Conservation (phyloP, 73 alveolate genomes). For the Paramecium biaurelia region DNA sequence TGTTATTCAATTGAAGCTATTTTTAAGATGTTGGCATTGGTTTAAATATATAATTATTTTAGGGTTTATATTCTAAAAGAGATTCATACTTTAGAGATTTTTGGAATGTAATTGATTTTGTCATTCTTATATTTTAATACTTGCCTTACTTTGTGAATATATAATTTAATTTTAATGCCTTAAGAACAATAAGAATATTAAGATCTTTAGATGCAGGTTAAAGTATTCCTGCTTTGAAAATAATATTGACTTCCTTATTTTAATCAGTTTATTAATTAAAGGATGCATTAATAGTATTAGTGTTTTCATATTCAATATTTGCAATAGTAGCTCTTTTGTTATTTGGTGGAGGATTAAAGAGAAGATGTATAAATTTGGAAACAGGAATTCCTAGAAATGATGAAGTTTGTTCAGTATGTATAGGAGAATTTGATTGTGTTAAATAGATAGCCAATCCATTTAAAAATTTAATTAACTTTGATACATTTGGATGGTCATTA, state of each 20-base stretch:
- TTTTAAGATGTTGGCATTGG: slow-evolving; percentile 61
- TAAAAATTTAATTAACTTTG: slow-evolving; percentile 35
- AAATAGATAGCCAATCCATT: slow-evolving; percentile 55
- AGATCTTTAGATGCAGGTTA: slow-evolving; percentile 97
- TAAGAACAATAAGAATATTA: slow-evolving; percentile 93
- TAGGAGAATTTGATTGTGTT: slow-evolving; percentile 35
- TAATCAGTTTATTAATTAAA: slow-evolving; percentile 87
- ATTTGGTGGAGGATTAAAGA: slow-evolving; percentile 85
- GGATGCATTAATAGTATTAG: slow-evolving; percentile 86
- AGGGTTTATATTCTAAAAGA: slow-evolving; percentile 85
- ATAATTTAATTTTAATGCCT: slow-evolving; percentile 74
- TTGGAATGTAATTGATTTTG: slow-evolving; percentile 78
- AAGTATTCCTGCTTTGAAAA: slow-evolving; percentile 89
- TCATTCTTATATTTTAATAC: slow-evolving; percentile 73
- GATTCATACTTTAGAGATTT: slow-evolving; percentile 73
- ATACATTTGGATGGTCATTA: slow-evolving; percentile 67
- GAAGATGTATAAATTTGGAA: slow-evolving; percentile 75
- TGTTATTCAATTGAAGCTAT: slow-evolving; percentile 55
- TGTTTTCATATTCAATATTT: slow-evolving; percentile 88
- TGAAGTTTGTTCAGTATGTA: neutral
- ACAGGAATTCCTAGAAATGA: neutral
- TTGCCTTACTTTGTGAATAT: slow-evolving; percentile 67
- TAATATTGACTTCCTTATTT: slow-evolving; percentile 85
- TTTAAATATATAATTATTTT: neutral
- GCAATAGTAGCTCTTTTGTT: slow-evolving; percentile 95